A percentile compares a stretch with the other conserved stretches of the same genome.
Conservation (phyloP, 2,329 filamentous ascomycete genomes). For the Cercospora sesami region DNA sequence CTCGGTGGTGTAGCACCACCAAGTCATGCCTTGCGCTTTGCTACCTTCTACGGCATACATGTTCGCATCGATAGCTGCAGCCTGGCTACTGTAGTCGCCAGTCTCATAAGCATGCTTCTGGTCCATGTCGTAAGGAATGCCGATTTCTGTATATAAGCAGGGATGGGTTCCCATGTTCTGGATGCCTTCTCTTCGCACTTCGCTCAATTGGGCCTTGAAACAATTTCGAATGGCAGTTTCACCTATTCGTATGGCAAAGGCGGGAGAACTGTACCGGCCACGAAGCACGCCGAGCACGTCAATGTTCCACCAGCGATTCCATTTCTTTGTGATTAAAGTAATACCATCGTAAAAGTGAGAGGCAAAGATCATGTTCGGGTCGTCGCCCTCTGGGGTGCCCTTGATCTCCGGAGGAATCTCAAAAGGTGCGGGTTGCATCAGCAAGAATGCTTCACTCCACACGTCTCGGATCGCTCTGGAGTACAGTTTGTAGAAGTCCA, state of each 20-base stretch:
- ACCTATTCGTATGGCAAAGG: constrained; percentile 88
- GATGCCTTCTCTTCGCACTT: constrained; percentile 81
- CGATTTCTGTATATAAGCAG: constrained; percentile 89
- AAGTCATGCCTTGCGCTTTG: constrained; percentile 76
- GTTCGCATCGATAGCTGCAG: constrained; percentile 91
- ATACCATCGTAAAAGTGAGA: constrained; percentile 97
- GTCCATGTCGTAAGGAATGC: constrained; percentile 98
- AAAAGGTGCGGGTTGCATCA: constrained; percentile 88
- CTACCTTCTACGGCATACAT: constrained; percentile 89
- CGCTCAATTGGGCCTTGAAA: constrained; percentile 80
- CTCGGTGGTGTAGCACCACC: constrained; percentile 82
- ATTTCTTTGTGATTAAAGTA: constrained; percentile 96
- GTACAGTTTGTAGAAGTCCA: constrained; percentile 80
- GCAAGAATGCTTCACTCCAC: constrained; percentile 79
- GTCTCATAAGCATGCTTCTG: constrained; percentile 93
- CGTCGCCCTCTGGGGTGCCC: constrained; percentile 76
- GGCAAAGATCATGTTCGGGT: constrained; percentile 85
- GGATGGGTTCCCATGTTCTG: constrained; percentile 87
- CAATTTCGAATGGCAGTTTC: constrained; percentile 94
- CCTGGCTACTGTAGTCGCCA: constrained; percentile 91
- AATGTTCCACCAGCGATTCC: constrained; percentile 96
- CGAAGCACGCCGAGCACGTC: constrained; percentile 91
- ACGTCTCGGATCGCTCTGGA: constrained; percentile 70
- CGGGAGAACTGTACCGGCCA: constrained; percentile 82
- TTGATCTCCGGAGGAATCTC: constrained; percentile 89